Percentiles rank a stretch among this genome's conserved stretches.
Conservation (phyloP, 1,139 yeast genomes). For the Candida sp. region DNA sequence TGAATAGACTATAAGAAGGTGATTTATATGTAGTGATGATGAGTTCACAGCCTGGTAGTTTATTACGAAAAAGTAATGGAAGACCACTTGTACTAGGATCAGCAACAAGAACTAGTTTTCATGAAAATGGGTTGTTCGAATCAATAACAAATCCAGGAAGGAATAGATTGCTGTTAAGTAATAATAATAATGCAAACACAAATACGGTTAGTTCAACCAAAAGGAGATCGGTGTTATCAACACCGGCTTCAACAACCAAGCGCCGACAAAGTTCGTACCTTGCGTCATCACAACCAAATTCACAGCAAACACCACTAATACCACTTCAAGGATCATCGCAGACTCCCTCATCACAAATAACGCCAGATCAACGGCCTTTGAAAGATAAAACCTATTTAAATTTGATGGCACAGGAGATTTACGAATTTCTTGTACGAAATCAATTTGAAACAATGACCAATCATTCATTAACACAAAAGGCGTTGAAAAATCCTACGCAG, state of each 20-base stretch:
- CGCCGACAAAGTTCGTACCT: conserved; percentile 27
- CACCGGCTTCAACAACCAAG: conserved; percentile 36
- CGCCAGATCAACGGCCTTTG: conserved; percentile 69
- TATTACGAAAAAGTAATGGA: conserved; percentile 25
- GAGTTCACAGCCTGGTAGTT: conserved; percentile 20
- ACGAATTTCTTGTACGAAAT: conserved; percentile 58
- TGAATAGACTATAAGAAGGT: background rate
- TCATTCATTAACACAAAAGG: conserved; percentile 63
- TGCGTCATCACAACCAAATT: conserved; percentile 7
- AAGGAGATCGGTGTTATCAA: conserved; percentile 33
- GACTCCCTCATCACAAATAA: conserved; percentile 5
- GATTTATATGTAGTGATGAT: conserved; percentile 2
- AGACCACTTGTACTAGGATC: conserved; percentile 34
- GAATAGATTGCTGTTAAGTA: conserved; percentile 1
- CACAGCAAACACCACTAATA: conserved; percentile 6
- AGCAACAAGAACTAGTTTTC: conserved; percentile 30
- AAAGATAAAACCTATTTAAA: conserved; percentile 69
- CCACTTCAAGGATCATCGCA: conserved; percentile 8
- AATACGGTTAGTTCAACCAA: conserved; percentile 14
- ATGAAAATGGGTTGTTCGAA: conserved; percentile 11
- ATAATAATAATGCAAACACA: conserved; percentile 2
- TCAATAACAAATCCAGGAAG: conserved; percentile 1
- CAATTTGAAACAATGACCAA: conserved; percentile 74
- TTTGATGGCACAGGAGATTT: conserved; percentile 61
- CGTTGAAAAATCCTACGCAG: conserved; percentile 79